Percentiles rank a stretch among this genome's conserved stretches.
These are phyloP conservation scores for Cladosporium cucumerinum DNA, from an alignment of 2,329 filamentous ascomycete species.

Conservation along the genomic window DNA sequence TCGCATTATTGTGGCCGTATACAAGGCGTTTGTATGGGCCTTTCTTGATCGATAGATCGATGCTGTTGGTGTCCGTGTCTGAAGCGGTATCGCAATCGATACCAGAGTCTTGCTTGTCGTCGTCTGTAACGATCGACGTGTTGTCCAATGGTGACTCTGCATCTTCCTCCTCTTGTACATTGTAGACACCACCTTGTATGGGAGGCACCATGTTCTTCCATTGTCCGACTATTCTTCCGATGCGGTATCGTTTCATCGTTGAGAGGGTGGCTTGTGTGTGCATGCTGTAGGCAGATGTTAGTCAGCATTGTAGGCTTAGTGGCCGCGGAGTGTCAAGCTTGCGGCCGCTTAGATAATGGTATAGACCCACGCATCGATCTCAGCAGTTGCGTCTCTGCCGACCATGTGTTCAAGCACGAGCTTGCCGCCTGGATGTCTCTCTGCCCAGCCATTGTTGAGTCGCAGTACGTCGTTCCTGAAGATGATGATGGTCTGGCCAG, in stretches of 20 bases:
- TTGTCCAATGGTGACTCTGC: background rate
- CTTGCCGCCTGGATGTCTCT: conserved; percentile 57
- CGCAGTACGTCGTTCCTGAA: conserved; percentile 54
- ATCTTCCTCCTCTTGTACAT: conserved; percentile 34
- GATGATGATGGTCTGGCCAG: conserved; percentile 56
- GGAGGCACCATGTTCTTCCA: conserved; percentile 61
- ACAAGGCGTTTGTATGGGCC: background rate
- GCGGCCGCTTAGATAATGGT: background rate
- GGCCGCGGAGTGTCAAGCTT: conserved; percentile 9
- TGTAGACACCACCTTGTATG: conserved; percentile 43
- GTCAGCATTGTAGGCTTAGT: background rate
- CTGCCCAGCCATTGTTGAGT: conserved; percentile 57
- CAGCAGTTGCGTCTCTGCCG: conserved; percentile 57
- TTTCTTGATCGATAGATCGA: background rate
- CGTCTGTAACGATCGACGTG: conserved; percentile 1
- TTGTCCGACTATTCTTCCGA: conserved; percentile 54
- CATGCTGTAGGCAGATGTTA: conserved; percentile 46
- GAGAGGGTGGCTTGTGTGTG: conserved; percentile 53
- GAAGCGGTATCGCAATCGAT: conserved; percentile 15
- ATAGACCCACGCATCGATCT: conserved; percentile 46
- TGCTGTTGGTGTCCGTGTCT: conserved; percentile 11
- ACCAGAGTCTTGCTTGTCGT: conserved; percentile 16
- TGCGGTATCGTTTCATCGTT: conserved; percentile 59
- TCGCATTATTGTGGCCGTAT: background rate
- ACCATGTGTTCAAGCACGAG: conserved; percentile 65